Conservation (phyloP, 1,139 yeast species). For the Kurtzmaniella quercitrusa region DNA sequence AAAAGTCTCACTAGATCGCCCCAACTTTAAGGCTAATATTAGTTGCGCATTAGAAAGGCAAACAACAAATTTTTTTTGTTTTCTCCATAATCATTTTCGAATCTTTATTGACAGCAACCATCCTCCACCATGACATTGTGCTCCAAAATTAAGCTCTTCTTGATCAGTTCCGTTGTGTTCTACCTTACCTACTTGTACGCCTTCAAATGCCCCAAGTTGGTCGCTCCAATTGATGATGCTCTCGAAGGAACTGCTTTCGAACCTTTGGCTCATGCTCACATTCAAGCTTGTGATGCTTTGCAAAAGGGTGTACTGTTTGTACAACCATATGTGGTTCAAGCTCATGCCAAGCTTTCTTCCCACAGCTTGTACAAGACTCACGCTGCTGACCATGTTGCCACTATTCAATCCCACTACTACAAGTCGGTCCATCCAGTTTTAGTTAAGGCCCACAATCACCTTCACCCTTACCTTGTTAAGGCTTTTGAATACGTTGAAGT, state of each 20-base stretch:
- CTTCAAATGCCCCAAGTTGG: slow-evolving; percentile 39
- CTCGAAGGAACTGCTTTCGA: slow-evolving; percentile 27
- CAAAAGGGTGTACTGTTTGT: slow-evolving; percentile 25
- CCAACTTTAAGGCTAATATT: not conserved
- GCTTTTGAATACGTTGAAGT: slow-evolving; percentile 30
- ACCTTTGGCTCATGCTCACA: slow-evolving; percentile 36
- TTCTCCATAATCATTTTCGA: not conserved
- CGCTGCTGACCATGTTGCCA: slow-evolving; percentile 26
- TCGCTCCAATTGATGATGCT: slow-evolving; percentile 27
- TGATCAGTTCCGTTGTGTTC: slow-evolving; percentile 26
- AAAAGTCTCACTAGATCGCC: not conserved
- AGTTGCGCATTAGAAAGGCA: not conserved
- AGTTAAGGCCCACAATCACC: slow-evolving; percentile 19
- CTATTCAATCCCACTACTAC: slow-evolving; percentile 16
- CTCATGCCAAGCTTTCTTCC: slow-evolving; percentile 20
- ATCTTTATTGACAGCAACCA: not conserved
- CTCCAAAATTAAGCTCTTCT: slow-evolving; percentile 23
- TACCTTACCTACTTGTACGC: slow-evolving; percentile 37
- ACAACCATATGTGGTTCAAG: slow-evolving; percentile 30
- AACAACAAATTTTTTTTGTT: slow-evolving; percentile 1
- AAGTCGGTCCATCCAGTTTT: slow-evolving; percentile 26
- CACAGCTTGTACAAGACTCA: slow-evolving; percentile 34
- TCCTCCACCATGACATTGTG: slow-evolving; percentile 13
- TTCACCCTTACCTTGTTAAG: slow-evolving; percentile 26
- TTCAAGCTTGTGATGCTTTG: slow-evolving; percentile 33